Evolutionary conservation across 345 rosid species (phyloP).

Genomic region (Populus tremula): DNA sequence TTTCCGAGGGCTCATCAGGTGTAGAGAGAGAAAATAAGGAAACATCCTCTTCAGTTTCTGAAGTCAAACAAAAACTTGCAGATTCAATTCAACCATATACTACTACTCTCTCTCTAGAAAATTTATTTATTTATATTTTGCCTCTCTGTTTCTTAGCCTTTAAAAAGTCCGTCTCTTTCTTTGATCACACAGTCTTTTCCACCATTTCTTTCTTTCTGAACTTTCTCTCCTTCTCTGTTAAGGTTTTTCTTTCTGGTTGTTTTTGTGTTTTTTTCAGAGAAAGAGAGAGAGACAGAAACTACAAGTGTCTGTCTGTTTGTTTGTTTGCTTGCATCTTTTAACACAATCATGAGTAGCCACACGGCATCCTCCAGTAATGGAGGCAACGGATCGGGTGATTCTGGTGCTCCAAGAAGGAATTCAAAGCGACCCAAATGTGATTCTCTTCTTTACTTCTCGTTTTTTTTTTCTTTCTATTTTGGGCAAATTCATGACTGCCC

Average conservation of each 20-base stretch:
- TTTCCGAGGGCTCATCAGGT: background rate
- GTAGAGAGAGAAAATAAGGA: background rate
- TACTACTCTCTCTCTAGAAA: background rate
- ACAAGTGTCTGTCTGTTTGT: background rate
- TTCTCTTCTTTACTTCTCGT: conserved; percentile 2
- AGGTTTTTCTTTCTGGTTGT: background rate
- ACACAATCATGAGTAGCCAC: conserved; percentile 25
- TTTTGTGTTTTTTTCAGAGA: background rate
- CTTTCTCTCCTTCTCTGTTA: no score
- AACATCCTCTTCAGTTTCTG: background rate
- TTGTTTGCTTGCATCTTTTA: background rate
- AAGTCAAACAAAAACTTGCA: background rate
- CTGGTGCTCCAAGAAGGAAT: conserved; percentile 64
- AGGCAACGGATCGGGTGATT: conserved; percentile 71
- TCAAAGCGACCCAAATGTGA: conserved; percentile 97
- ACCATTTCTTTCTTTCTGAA: background rate
- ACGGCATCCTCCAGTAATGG: conserved; percentile 67
- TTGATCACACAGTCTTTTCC: background rate
- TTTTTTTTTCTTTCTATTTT: background rate
- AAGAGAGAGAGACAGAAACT: background rate
- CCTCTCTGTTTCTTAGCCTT: background rate
- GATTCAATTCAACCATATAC: background rate
- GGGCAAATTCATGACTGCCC: background rate
- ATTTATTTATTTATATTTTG: background rate
- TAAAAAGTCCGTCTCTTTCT: background rate